Evolutionary conservation across 257 asterid genomes (phyloP).

Genomic region (Linaria vulgaris): DNA sequence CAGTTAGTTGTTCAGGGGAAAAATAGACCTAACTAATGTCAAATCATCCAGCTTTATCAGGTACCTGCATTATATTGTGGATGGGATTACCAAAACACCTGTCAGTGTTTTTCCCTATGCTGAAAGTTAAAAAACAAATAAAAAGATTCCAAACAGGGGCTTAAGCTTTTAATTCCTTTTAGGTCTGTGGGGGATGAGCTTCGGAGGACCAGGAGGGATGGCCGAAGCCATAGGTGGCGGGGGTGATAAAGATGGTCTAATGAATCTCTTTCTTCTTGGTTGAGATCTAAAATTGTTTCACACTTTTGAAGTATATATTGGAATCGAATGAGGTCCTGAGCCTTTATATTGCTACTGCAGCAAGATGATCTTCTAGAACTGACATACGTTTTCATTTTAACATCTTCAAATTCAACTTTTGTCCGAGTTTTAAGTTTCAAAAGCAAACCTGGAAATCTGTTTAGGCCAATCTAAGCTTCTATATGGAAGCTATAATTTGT

Average conservation of each 20-base stretch:
- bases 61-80: too few relatives aligned
- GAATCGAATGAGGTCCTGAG: not conserved
- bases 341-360: not conserved
- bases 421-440: too few relatives aligned
- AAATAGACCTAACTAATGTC: too few relatives aligned
- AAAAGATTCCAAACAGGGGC: too few relatives aligned
- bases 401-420: not conserved
- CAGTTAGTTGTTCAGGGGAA: too few relatives aligned
- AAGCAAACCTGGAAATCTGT: too few relatives aligned
- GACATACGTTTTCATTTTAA: constrained; percentile 4
- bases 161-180: not conserved
- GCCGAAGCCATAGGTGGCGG: not conserved
- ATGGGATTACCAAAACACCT: too few relatives aligned
- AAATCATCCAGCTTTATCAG: too few relatives aligned
- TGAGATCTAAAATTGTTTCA: not conserved
- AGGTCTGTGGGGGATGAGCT: not conserved
- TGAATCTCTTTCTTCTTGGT: not conserved
- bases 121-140: too few relatives aligned
- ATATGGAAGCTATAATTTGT: not conserved
- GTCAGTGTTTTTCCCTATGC: too few relatives aligned
- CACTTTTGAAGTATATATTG: not conserved
- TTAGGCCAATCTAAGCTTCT: not conserved
- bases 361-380: constrained; percentile 6
- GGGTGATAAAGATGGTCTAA: not conserved
- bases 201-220: constrained; percentile 4